Conservation (phyloP, 2,329 filamentous ascomycete genomes). For the Oidium heveae region DNA sequence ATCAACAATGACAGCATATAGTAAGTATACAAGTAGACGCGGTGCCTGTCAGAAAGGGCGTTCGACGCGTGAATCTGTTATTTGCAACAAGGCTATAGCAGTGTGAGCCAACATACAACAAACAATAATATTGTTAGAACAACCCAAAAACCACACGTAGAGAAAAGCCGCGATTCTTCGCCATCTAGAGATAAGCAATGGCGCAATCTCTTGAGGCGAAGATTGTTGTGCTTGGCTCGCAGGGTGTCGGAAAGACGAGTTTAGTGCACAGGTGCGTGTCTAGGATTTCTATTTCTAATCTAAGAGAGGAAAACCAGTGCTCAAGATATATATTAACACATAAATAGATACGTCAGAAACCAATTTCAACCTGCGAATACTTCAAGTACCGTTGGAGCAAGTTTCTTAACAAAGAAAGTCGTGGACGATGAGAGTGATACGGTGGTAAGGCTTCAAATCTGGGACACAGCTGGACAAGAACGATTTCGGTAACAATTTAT, state of each 20-base stretch:
- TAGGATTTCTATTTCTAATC: not conserved
- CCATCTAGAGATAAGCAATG: constrained; percentile 5
- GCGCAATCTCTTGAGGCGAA: constrained; percentile 47
- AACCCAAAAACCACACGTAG: not conserved
- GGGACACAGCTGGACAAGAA: constrained; percentile 92
- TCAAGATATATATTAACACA: not conserved
- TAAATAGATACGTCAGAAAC: constrained; percentile 25
- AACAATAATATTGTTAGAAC: too few relatives aligned
- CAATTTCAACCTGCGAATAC: constrained; percentile 13
- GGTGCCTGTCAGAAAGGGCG: too few relatives aligned
- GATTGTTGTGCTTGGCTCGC: constrained; percentile 57
- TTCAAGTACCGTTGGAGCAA: constrained; percentile 49
- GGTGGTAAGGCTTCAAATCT: constrained; percentile 75
- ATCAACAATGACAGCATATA: too few relatives aligned
- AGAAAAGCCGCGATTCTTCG: not conserved
- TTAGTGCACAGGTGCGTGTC: constrained; percentile 40
- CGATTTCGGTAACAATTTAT: constrained; percentile 36
- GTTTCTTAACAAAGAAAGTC: constrained; percentile 56
- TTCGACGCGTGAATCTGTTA: too few relatives aligned
- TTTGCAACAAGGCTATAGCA: too few relatives aligned
- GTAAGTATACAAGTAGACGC: too few relatives aligned
- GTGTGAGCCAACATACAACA: too few relatives aligned
- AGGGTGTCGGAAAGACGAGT: constrained; percentile 59
- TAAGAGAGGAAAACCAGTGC: not conserved
- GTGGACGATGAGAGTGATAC: constrained; percentile 68